Evolutionary conservation across 2,329 filamentous ascomycete genomes (phyloP).

Genomic region (Anthostomella pinea): DNA sequence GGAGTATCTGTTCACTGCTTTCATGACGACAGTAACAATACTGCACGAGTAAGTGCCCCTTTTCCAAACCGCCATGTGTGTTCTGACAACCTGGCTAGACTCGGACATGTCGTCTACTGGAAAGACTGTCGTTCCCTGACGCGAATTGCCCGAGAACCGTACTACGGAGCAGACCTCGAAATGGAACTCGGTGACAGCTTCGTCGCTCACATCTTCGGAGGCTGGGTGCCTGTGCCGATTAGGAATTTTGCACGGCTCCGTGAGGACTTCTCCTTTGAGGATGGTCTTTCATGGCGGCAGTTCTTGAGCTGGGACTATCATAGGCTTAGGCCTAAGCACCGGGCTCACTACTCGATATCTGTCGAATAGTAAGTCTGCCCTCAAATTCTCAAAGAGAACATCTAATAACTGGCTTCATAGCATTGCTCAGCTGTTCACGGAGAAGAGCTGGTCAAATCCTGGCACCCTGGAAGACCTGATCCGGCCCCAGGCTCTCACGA

Average conservation of each 20-base stretch:
- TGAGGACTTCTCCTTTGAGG: slow-evolving; percentile 22
- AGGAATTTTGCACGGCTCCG: slow-evolving; percentile 10
- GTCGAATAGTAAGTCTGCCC: slow-evolving; percentile 29
- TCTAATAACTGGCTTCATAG: slow-evolving; percentile 13
- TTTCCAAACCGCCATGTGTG: neutral
- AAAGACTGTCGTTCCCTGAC: slow-evolving; percentile 28
- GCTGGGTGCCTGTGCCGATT: slow-evolving; percentile 32
- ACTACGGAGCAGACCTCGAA: slow-evolving; percentile 34
- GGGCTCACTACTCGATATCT: slow-evolving; percentile 33
- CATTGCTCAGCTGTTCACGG: slow-evolving; percentile 24
- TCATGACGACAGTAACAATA: slow-evolving; percentile 33
- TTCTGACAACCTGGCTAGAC: slow-evolving; percentile 18
- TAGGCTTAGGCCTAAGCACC: slow-evolving; percentile 29
- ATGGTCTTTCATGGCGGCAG: slow-evolving; percentile 33
- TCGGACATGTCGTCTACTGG: slow-evolving; percentile 35
- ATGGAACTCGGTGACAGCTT: slow-evolving; percentile 37
- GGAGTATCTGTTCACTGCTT: slow-evolving; percentile 34
- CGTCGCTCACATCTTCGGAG: slow-evolving; percentile 33
- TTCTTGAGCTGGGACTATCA: slow-evolving; percentile 32
- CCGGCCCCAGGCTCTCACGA: slow-evolving; percentile 13
- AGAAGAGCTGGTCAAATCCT: slow-evolving; percentile 17
- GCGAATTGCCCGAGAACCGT: slow-evolving; percentile 29
- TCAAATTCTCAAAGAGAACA: neutral
- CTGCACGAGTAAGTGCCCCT: slow-evolving; percentile 32
- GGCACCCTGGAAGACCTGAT: slow-evolving; percentile 12